Percentiles rank a stretch among this genome's conserved stretches.
Conservation (phyloP, 2,329 filamentous ascomycete species). For the Penicillium frequentans region DNA sequence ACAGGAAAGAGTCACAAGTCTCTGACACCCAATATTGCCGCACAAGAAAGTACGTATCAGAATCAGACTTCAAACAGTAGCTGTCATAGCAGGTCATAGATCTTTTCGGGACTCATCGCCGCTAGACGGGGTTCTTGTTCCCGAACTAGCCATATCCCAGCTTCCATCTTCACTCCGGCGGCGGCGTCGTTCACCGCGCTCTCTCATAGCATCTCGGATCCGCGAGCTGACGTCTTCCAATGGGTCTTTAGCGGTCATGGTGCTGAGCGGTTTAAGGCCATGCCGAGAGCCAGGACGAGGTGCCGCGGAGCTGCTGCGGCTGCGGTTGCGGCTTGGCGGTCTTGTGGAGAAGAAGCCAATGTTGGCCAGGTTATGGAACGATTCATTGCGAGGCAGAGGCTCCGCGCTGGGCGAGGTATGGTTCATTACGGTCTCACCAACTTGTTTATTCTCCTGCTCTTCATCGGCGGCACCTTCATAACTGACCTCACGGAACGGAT, state of each 20-base stretch:
- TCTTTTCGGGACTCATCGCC: slow-evolving; percentile 38
- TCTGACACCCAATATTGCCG: slow-evolving; percentile 1
- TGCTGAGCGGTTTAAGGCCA: slow-evolving; percentile 69
- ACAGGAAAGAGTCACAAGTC: slow-evolving; percentile 14
- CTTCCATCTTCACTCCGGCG: slow-evolving; percentile 47
- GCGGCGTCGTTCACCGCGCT: slow-evolving; percentile 65
- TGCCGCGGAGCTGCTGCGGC: slow-evolving; percentile 68
- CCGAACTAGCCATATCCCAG: slow-evolving; percentile 42
- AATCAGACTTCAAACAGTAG: not conserved
- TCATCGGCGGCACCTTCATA: slow-evolving; percentile 16
- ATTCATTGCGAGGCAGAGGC: slow-evolving; percentile 81
- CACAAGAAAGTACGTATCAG: not conserved
- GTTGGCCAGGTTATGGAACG: slow-evolving; percentile 83
- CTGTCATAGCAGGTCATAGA: slow-evolving; percentile 22
- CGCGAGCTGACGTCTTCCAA: slow-evolving; percentile 81
- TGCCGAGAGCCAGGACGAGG: slow-evolving; percentile 64
- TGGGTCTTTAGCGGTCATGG: slow-evolving; percentile 64
- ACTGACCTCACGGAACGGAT: slow-evolving; percentile 45
- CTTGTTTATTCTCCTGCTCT: slow-evolving; percentile 24
- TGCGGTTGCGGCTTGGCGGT: slow-evolving; percentile 77
- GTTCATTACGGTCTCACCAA: slow-evolving; percentile 20
- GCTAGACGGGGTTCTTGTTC: slow-evolving; percentile 35
- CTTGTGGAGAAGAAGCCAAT: slow-evolving; percentile 89
- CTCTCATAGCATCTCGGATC: slow-evolving; percentile 81
- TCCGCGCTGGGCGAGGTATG: slow-evolving; percentile 34